Conservation (phyloP, 441 rosid species). For the Gossypium gossypioides region DNA sequence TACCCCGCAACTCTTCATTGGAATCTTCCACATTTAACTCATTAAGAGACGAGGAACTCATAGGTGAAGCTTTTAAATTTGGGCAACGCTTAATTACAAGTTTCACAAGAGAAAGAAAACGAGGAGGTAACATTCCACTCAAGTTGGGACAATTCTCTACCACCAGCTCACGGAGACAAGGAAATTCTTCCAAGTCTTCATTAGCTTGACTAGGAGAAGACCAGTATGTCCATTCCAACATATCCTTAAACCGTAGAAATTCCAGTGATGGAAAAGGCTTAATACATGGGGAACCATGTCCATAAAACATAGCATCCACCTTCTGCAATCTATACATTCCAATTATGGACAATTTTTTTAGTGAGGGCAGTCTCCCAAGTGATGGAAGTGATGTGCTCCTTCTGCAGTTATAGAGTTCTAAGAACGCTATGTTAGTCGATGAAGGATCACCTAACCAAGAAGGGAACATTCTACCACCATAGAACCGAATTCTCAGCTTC, state of each 20-base stretch:
- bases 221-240: conserved; percentile 20
- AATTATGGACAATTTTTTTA: conserved; percentile 8
- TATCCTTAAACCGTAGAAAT: conserved; percentile 13
- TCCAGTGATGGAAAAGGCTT: conserved; percentile 15
- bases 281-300: not conserved
- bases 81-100: conserved; percentile 13
- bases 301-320: conserved; percentile 15
- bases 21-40: conserved; percentile 14
- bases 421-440: not conserved
- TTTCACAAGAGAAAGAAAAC: conserved; percentile 10
- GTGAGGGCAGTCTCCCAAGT: conserved; percentile 19
- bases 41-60: not conserved
- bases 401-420: conserved; percentile 11
- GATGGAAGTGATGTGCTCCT: conserved; percentile 15
- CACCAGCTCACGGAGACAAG: conserved; percentile 13
- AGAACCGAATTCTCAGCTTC: conserved; percentile 13
- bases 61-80: not conserved
- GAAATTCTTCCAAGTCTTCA: conserved; percentile 6
- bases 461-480: conserved; percentile 19
- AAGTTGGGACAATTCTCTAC: conserved; percentile 17
- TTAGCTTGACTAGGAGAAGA: not conserved
- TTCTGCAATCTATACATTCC: conserved; percentile 14
- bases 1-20: not conserved
- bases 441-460: conserved; percentile 19
- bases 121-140: not conserved